phyloP scores from a whole-genome alignment of 164 flowering plant species.

The Amborella trichopoda region DNA sequence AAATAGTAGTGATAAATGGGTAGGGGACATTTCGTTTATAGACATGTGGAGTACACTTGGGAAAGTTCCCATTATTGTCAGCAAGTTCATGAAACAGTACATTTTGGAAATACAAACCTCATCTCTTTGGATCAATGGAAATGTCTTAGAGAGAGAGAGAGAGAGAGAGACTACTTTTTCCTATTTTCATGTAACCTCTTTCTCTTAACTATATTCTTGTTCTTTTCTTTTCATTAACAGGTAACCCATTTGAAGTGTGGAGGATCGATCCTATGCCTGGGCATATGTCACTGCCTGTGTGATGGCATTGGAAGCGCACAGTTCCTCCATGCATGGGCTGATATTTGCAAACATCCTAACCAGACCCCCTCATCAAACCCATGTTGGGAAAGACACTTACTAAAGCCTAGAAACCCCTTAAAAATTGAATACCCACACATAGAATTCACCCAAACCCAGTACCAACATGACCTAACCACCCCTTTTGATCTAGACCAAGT shows the following conservation, averaged over 20 bases:
- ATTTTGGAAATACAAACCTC: too few species aligned
- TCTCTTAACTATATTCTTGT: too few species aligned
- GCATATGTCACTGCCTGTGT: constrained; percentile 73
- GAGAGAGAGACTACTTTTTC: too few species aligned
- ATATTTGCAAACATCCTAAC: constrained; percentile 28
- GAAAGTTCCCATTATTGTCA: too few species aligned
- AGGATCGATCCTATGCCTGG: constrained; percentile 72
- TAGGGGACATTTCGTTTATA: too few species aligned
- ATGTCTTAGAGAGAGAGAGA: too few species aligned
- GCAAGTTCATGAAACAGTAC: too few species aligned
- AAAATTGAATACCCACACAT: constrained; percentile 30
- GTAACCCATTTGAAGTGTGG: constrained; percentile 70
- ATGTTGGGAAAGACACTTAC: constrained; percentile 46
- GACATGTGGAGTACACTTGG: too few species aligned
- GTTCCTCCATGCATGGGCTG: constrained; percentile 83
- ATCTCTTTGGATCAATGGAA: too few species aligned
- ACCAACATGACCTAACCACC: not conserved
- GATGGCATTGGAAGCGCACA: constrained; percentile 87
- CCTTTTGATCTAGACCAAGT: constrained; percentile 14
- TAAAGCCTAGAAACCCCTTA: constrained; percentile 34
- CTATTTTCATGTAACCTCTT: too few species aligned
- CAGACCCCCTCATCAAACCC: constrained; percentile 24
- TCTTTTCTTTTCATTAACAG: too few species aligned
- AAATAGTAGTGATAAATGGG: too few species aligned
- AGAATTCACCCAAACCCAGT: constrained; percentile 24